These are phyloP conservation scores for Arthrobotrys megalospora DNA, from an alignment of 2,329 filamentous ascomycete species.

Conservation along the genomic window DNA sequence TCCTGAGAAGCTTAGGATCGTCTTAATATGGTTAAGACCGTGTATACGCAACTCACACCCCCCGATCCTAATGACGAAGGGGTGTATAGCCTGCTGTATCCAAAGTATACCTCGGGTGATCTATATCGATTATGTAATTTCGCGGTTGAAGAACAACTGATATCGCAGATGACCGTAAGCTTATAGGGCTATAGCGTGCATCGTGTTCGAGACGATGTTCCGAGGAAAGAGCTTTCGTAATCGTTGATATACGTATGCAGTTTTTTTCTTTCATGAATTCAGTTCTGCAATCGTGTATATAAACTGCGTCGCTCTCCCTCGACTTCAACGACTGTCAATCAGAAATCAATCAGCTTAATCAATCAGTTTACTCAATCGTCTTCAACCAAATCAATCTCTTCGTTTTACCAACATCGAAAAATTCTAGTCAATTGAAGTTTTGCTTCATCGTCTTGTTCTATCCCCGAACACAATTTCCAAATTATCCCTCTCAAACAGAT, in stretches of 20 bases:
- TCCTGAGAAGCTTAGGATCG: background rate
- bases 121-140: constrained; percentile 23
- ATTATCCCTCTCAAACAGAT: no score
- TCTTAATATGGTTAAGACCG: background rate
- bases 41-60: constrained; percentile 7
- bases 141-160: background rate
- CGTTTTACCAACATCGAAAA: no score
- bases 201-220: background rate
- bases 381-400: background rate
- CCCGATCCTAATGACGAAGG: background rate
- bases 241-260: constrained; percentile 26
- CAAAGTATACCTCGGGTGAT: background rate
- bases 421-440: no score
- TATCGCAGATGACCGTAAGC: constrained; percentile 25
- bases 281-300: constrained; percentile 8
- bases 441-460: no score
- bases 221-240: constrained; percentile 19
- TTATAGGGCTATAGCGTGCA: constrained; percentile 2
- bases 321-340: background rate
- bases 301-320: constrained; percentile 5
- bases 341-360: background rate
- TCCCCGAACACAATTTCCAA: no score
- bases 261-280: no score
- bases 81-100: background rate
- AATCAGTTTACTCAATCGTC: background rate